Evolutionary conservation across 257 asterid species (phyloP).

Genomic region (Solanum lycopersicoides): DNA sequence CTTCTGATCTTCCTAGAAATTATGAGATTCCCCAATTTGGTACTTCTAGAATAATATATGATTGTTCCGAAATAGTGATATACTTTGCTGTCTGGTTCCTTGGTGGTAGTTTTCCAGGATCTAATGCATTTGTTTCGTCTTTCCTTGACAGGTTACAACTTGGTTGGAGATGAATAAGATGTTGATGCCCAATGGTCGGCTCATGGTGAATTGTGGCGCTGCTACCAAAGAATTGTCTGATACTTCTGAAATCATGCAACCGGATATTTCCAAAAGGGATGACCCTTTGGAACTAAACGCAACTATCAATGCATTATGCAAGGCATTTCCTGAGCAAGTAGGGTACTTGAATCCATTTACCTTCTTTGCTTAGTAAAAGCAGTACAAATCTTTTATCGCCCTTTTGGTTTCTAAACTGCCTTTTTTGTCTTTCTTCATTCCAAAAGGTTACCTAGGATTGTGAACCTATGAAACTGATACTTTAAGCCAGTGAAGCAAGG

Average conservation of each 20-base stretch:
- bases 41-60: not conserved
- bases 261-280: not conserved
- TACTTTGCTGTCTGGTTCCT: not conserved
- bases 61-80: not conserved
- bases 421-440: not conserved
- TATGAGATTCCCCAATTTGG: not conserved
- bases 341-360: not conserved
- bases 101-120: not conserved
- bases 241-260: not conserved
- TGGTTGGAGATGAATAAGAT: constrained; percentile 44
- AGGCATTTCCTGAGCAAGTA: constrained; percentile 72
- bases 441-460: not conserved
- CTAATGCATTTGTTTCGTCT: not conserved
- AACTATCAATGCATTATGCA: constrained; percentile 47
- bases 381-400: not conserved
- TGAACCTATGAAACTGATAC: not conserved
- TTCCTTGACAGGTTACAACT: constrained; percentile 36
- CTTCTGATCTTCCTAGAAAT: not conserved
- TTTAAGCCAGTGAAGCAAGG: not conserved
- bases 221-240: constrained; percentile 14
- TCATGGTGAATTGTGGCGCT: constrained; percentile 83
- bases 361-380: not conserved
- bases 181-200: constrained; percentile 69
- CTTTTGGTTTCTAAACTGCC: not conserved
- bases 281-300: constrained; percentile 30